Base-by-base conservation (phyloP, 805 yeast genomes). In the Metschnikowia arizonensis region DNA sequence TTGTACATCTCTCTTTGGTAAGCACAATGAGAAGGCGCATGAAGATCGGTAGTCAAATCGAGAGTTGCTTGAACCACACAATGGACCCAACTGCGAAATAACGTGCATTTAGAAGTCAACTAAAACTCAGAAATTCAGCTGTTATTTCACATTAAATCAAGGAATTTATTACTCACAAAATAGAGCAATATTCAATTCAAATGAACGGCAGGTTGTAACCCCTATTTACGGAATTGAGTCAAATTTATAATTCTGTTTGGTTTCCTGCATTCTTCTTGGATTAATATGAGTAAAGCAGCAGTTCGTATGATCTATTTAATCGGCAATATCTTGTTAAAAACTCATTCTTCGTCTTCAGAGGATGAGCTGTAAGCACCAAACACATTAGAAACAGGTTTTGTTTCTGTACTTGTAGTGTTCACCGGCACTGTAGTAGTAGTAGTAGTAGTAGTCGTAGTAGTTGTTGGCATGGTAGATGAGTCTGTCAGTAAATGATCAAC, bases 341-440 rank as follows among this genome's bases (percentile, higher is more conserved):
- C 15, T 26, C 18, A 18, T 19, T 37, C 40, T 18, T 37, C 28
- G 18, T 24, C 40, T 15, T 37, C 40, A 12, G 40, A 37, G 10
- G 33, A 28, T 12, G 40, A 37, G 17, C 25, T 19, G 26, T 37
- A 37, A 17, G n/a, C 40, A 28, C 14, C 33, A 18, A 37, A 37
- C n/a, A 19, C 33, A 19, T 12, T 37, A 4, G 40, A 12, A 10
- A 14, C 19, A 18, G 33, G 24, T 11, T 26, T 19, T 9, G 5
- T 29, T 28, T 21, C 11, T n/a, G 7, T 6, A 21, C 21, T 17
- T 21, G 35, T n/a, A 18, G 15, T 37, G 25, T n/a, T 12, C 40
- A n/a, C 18, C 19, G 23, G 18, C 6, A 10, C 18, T 21, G 21
- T 5, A 11, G 19, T 34, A 8, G 36, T 21, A 7, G 19, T 34